Percentiles rank a stretch among this genome's conserved stretches.
Evolutionary conservation across 768 basidiomycete species (phyloP).

Genomic region (Pleurotus tuoliensis): DNA sequence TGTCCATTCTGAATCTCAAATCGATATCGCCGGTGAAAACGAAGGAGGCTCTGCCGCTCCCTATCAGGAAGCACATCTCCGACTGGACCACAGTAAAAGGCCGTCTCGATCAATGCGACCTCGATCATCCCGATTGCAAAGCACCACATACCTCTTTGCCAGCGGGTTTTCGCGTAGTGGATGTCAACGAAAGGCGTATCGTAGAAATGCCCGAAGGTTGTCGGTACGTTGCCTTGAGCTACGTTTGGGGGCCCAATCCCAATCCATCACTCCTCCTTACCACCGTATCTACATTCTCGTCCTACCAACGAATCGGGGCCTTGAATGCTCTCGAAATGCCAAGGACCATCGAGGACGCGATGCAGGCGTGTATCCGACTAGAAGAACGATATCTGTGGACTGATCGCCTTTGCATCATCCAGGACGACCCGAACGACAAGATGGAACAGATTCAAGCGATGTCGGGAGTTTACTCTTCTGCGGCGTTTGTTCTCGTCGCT

Average conservation of each 20-base stretch:
- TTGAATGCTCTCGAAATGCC: not conserved
- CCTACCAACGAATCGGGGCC: not conserved
- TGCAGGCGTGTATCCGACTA: not conserved
- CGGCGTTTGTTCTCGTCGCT: not conserved
- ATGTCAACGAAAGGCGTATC: not conserved
- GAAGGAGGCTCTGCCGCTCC: not conserved
- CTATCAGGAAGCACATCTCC: not conserved
- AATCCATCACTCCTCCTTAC: not conserved
- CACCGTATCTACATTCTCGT: not conserved
- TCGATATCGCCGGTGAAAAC: not conserved
- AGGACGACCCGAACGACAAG: not conserved
- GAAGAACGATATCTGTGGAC: conserved; percentile 1
- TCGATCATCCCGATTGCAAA: not conserved
- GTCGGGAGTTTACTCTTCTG: conserved; percentile 1
- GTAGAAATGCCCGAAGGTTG: not conserved
- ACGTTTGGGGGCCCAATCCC: conserved; percentile 1
- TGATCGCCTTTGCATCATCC: conserved; percentile 1
- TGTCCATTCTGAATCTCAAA: not conserved
- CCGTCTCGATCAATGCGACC: not conserved
- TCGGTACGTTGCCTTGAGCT: conserved; percentile 1
- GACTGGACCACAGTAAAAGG: not conserved
- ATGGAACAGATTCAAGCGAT: conserved; percentile 2
- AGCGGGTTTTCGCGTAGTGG: not conserved
- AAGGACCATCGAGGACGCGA: conserved; percentile 4
- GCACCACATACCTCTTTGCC: not conserved